A percentile compares a stretch with the other conserved stretches of the same genome.
phyloP scores from a whole-genome alignment of 495 filamentous ascomycete species.

The Penicillium nucicola region DNA sequence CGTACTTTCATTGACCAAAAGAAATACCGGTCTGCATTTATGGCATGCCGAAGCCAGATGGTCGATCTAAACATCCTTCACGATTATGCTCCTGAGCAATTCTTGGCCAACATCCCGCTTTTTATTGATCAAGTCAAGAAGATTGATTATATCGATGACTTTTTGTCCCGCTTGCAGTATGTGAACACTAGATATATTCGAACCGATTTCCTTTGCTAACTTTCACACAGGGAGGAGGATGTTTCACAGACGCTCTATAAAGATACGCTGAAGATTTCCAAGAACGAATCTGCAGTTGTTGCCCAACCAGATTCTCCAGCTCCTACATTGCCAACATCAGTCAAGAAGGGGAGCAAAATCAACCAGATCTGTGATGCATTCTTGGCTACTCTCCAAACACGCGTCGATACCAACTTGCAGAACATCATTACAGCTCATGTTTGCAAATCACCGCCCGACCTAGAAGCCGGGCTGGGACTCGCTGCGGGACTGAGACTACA shows the following conservation, averaged over 20 bases:
- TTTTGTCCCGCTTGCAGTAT: slow-evolving; percentile 84
- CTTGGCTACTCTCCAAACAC: slow-evolving; percentile 59
- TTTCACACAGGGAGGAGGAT: slow-evolving; percentile 71
- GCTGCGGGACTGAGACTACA: slow-evolving; percentile 69
- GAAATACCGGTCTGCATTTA: slow-evolving; percentile 79
- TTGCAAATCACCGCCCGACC: slow-evolving; percentile 86
- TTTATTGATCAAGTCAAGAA: slow-evolving; percentile 88
- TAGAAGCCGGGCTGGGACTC: slow-evolving; percentile 78
- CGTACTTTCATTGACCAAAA: slow-evolving; percentile 72
- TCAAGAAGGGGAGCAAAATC: slow-evolving; percentile 58
- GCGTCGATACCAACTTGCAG: slow-evolving; percentile 70
- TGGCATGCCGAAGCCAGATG: slow-evolving; percentile 83
- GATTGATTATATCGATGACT: slow-evolving; percentile 82
- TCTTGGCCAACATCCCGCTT: slow-evolving; percentile 67
- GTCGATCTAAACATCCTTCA: slow-evolving; percentile 99
- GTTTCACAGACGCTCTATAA: slow-evolving; percentile 92
- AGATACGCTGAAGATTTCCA: slow-evolving; percentile 59
- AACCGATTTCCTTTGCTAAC: slow-evolving; percentile 12
- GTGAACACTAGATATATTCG: slow-evolving; percentile 12
- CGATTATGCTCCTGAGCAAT: slow-evolving; percentile 81
- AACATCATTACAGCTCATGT: slow-evolving; percentile 94
- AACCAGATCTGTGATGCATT: slow-evolving; percentile 90
- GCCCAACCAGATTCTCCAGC: slow-evolving; percentile 19
- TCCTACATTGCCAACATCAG: slow-evolving; percentile 1
- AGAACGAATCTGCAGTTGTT: slow-evolving; percentile 29